A percentile compares a stretch with the other conserved stretches of the same genome.
phyloP scores from a whole-genome alignment of 345 rosid species.

The Turnera subulata region DNA sequence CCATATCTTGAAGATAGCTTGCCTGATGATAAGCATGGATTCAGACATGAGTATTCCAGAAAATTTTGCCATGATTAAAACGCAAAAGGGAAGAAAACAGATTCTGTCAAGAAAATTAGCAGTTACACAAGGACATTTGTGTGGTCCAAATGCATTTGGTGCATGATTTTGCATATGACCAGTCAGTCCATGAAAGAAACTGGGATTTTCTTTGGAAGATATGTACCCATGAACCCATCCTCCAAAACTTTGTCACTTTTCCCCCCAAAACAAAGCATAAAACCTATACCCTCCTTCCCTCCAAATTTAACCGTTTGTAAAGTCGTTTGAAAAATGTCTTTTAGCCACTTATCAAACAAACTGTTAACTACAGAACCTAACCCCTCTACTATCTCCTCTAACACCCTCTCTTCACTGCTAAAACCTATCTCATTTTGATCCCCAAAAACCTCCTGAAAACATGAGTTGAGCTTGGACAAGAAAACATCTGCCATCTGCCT shows the following conservation, averaged over 20 bases:
- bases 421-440: constrained; percentile 36
- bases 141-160: constrained; percentile 16
- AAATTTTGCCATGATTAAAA: no score
- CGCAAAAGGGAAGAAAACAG: constrained; percentile 18
- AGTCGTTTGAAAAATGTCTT: constrained; percentile 58
- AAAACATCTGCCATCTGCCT: constrained; percentile 35
- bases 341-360: constrained; percentile 68
- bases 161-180: constrained; percentile 28
- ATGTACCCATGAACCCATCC: constrained; percentile 45
- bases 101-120: constrained; percentile 22
- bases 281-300: constrained; percentile 35
- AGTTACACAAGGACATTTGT: constrained; percentile 25
- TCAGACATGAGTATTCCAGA: no score
- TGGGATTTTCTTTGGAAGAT: constrained; percentile 55
- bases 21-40: no score
- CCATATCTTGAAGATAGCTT: no score
- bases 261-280: constrained; percentile 45
- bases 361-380: constrained; percentile 34
- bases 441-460: constrained; percentile 42
- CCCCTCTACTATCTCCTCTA: constrained; percentile 43
- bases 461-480: constrained; percentile 35
- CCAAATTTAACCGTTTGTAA: constrained; percentile 38
- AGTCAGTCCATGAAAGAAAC: constrained; percentile 32
- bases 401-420: constrained; percentile 45
- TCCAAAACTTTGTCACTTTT: constrained; percentile 21